Evolutionary conservation across 106 monocot genomes (phyloP).

Genomic region (Dendrobium catenatum): DNA sequence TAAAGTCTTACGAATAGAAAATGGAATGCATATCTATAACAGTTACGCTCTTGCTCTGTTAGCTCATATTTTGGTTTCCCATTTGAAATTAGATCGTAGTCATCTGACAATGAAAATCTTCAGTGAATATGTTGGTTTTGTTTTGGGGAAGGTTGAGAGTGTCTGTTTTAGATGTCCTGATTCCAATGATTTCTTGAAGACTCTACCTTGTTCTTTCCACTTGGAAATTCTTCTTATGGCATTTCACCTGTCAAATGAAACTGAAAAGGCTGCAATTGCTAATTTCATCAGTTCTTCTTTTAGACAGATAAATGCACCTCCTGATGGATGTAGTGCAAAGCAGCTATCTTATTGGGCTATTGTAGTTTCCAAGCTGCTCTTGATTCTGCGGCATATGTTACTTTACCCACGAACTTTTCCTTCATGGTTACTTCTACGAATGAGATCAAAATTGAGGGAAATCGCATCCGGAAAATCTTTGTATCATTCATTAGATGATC

Average conservation of each 20-base stretch:
- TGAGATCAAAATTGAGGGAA: slow-evolving; percentile 68
- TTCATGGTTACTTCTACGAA: slow-evolving; percentile 65
- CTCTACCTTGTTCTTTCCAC: slow-evolving; percentile 74
- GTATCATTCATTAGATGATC: slow-evolving; percentile 29
- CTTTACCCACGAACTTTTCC: slow-evolving; percentile 61
- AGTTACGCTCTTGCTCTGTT: slow-evolving; percentile 61
- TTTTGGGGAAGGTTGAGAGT: slow-evolving; percentile 42
- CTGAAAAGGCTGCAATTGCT: slow-evolving; percentile 48
- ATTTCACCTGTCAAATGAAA: slow-evolving; percentile 64
- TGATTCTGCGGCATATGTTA: slow-evolving; percentile 74
- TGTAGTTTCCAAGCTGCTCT: slow-evolving; percentile 62
- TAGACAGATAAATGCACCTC: slow-evolving; percentile 30
- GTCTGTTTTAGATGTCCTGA: slow-evolving; percentile 22
- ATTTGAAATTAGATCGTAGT: slow-evolving; percentile 17
- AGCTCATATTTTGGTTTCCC: slow-evolving; percentile 55
- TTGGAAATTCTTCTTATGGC: slow-evolving; percentile 83
- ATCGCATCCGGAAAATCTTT: slow-evolving; percentile 17
- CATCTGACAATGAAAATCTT: slow-evolving; percentile 39
- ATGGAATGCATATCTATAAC: slow-evolving; percentile 61
- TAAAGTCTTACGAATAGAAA: slow-evolving; percentile 61
- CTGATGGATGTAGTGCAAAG: slow-evolving; percentile 29
- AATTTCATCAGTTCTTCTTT: slow-evolving; percentile 46
- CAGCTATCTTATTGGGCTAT: slow-evolving; percentile 75
- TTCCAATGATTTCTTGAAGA: slow-evolving; percentile 31
- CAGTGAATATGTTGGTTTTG: slow-evolving; percentile 37